A percentile compares a stretch with the other conserved stretches of the same genome.
These are phyloP conservation scores for Porcisia hertigi DNA, from an alignment of 208 protist species.

Conservation along the genomic window DNA sequence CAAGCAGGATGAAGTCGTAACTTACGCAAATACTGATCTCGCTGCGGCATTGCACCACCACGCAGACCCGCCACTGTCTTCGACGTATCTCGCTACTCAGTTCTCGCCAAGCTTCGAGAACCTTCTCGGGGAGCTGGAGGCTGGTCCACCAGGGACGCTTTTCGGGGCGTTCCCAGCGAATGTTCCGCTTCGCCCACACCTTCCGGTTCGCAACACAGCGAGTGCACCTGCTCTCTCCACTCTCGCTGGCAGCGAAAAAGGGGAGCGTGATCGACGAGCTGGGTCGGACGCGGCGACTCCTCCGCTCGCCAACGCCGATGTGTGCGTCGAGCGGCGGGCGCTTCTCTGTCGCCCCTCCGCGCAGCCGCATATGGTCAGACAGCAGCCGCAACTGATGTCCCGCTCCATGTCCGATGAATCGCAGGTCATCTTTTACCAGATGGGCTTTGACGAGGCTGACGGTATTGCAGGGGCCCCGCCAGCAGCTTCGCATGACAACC, in stretches of 20 bases:
- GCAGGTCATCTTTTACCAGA: slow-evolving; percentile 33
- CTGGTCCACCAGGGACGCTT: slow-evolving; percentile 6
- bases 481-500: not conserved
- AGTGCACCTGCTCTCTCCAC: not conserved
- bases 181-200: not conserved
- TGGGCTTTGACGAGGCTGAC: slow-evolving; percentile 6
- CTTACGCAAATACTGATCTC: not conserved
- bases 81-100: slow-evolving; percentile 20
- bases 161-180: not conserved
- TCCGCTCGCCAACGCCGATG: slow-evolving; percentile 94
- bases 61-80: not conserved
- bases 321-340: slow-evolving; percentile 99
- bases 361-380: not conserved
- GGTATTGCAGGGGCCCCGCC: not conserved
- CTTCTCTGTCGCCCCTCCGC: slow-evolving; percentile 98
- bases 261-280: not conserved
- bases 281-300: not conserved
- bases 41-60: not conserved
- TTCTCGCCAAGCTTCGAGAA: slow-evolving; percentile 24
- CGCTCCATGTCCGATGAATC: slow-evolving; percentile 23
- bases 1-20: not conserved
- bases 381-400: slow-evolving; percentile 6
- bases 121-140: slow-evolving; percentile 26
- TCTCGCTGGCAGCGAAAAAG: not conserved
- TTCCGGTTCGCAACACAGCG: not conserved